A percentile compares a stretch with the other conserved stretches of the same genome.
These are phyloP conservation scores for Globisporangium ultimum DNA, from an alignment of 352 stramenopile species.

Conservation along the genomic window DNA sequence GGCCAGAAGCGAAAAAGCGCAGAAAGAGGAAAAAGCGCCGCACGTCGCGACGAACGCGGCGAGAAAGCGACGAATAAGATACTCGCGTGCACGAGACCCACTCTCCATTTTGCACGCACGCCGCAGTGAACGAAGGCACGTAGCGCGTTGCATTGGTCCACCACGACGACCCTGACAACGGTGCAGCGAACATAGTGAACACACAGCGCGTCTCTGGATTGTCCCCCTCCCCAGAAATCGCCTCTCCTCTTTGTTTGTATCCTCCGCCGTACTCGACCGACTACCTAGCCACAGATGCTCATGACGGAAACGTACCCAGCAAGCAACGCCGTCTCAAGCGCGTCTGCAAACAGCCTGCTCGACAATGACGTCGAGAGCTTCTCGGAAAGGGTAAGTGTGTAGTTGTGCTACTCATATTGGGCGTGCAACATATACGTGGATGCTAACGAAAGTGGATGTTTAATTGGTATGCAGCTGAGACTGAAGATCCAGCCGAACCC, in stretches of 20 bases:
- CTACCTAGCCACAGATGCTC: conserved; percentile 34
- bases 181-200: too few species aligned
- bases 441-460: not conserved
- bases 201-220: too few species aligned
- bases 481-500: conserved; percentile 85
- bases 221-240: not conserved
- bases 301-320: conserved; percentile 62
- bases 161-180: not conserved
- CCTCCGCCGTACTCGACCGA: not conserved
- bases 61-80: conserved; percentile 28
- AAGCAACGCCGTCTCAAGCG: conserved; percentile 15
- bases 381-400: conserved; percentile 40
- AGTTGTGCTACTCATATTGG: too few species aligned
- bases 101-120: conserved; percentile 1
- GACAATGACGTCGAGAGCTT: conserved; percentile 54
- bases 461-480: conserved; percentile 30
- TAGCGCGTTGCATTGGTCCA: not conserved
- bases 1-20: conserved; percentile 37
- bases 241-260: not conserved
- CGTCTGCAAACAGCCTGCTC: conserved; percentile 23
- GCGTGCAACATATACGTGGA: not conserved
- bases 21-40: conserved; percentile 29
- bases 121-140: not conserved
- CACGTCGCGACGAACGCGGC: conserved; percentile 7
- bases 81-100: not conserved